Evolutionary conservation across 2,329 filamentous ascomycete genomes (phyloP).

Genomic region (Calonectria multiphialidica): DNA sequence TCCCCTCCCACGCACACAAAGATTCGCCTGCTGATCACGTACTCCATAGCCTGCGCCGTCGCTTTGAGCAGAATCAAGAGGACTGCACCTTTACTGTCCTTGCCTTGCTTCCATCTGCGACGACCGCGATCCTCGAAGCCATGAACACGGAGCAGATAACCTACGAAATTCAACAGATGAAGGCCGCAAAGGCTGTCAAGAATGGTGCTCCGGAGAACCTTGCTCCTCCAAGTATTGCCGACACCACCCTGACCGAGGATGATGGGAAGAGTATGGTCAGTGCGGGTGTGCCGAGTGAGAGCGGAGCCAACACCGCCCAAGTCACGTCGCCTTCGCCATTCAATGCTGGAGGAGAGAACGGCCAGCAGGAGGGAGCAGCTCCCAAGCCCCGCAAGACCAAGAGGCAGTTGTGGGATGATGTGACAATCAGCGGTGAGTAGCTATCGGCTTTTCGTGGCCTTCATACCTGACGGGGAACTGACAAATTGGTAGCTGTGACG

Average conservation of each 20-base stretch:
- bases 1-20: background rate
- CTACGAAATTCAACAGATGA: slow-evolving; percentile 94
- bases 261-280: slow-evolving; percentile 83
- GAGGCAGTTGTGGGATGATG: slow-evolving; percentile 95
- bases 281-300: slow-evolving; percentile 81
- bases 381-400: slow-evolving; percentile 79
- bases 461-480: slow-evolving; percentile 11
- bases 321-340: slow-evolving; percentile 68
- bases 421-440: slow-evolving; percentile 90
- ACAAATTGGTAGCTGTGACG: slow-evolving; percentile 76
- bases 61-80: slow-evolving; percentile 99
- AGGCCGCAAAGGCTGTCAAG: slow-evolving; percentile 73
- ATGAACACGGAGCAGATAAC: slow-evolving; percentile 94
- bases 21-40: slow-evolving; percentile 11
- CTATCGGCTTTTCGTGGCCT: background rate
- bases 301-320: slow-evolving; percentile 87
- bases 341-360: slow-evolving; percentile 50
- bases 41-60: slow-evolving; percentile 80
- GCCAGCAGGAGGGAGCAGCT: slow-evolving; percentile 53
- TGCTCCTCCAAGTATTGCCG: slow-evolving; percentile 70
- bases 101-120: slow-evolving; percentile 92
- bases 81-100: slow-evolving; percentile 98
- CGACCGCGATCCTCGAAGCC: slow-evolving; percentile 87
- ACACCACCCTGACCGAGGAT: slow-evolving; percentile 84
- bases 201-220: slow-evolving; percentile 67